phyloP scores from a whole-genome alignment of 805 yeast genomes.

The Starmera quercuum region DNA sequence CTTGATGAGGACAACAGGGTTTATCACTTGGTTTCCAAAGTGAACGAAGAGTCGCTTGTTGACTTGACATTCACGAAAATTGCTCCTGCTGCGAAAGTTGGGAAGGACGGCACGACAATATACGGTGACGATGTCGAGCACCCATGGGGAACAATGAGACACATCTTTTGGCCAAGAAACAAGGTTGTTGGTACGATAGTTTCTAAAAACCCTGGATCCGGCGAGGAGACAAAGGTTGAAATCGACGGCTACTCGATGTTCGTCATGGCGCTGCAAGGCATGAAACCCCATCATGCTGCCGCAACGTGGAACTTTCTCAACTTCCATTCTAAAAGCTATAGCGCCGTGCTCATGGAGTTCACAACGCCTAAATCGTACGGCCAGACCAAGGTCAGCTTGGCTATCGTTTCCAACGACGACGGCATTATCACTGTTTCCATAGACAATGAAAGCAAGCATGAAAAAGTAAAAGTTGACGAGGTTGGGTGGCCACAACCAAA shows the following conservation, averaged over 20 bases:
- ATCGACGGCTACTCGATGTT: conserved; percentile 53
- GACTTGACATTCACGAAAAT: conserved; percentile 56
- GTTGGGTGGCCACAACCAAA: conserved; percentile 92
- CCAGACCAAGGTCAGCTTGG: conserved; percentile 70
- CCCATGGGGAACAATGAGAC: conserved; percentile 99
- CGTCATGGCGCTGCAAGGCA: conserved; percentile 95
- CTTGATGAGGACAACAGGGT: conserved; percentile 44
- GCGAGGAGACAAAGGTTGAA: conserved; percentile 13
- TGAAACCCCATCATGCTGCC: conserved; percentile 99
- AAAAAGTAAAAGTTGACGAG: conserved; percentile 45
- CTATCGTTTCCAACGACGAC: conserved; percentile 59
- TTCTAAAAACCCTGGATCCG: conserved; percentile 23
- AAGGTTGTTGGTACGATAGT: conserved; percentile 56
- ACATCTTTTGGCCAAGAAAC: conserved; percentile 93
- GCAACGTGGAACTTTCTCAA: conserved; percentile 91
- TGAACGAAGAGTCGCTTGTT: conserved; percentile 60
- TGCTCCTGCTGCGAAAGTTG: conserved; percentile 83
- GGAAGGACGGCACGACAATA: conserved; percentile 75
- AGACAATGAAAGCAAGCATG: conserved; percentile 57
- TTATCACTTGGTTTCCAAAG: conserved; percentile 55
- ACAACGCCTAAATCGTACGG: conserved; percentile 91
- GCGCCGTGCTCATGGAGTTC: conserved; percentile 90
- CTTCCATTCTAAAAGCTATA: conserved; percentile 68
- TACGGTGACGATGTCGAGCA: conserved; percentile 78
- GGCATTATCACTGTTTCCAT: conserved; percentile 60